phyloP scores from a whole-genome alignment of 345 rosid species.

The Bruguiera sexangula region DNA sequence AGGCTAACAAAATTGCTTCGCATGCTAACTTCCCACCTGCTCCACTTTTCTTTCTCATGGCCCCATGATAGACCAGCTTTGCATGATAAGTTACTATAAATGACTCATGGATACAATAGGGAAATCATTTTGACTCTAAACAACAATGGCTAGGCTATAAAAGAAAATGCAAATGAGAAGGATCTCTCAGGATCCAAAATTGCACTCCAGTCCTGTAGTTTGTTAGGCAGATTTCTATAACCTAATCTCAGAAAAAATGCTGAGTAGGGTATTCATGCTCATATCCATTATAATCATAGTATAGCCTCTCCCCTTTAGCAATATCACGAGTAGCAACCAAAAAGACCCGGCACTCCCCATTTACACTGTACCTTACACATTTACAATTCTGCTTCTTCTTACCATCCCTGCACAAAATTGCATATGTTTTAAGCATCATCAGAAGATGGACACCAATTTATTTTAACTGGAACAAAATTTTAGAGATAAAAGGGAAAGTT shows the following conservation, averaged over 20 bases:
- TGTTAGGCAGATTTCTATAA: slow-evolving; percentile 20
- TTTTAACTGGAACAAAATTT: background rate
- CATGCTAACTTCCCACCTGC: slow-evolving; percentile 18
- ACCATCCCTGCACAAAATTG: slow-evolving; percentile 63
- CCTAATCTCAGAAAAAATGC: slow-evolving; percentile 60
- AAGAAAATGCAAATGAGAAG: slow-evolving; percentile 16
- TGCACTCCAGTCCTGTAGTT: slow-evolving; percentile 27
- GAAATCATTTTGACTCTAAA: slow-evolving; percentile 22
- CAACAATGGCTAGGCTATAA: slow-evolving; percentile 24
- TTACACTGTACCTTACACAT: slow-evolving; percentile 81
- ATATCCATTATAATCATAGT: slow-evolving; percentile 91
- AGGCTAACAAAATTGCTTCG: slow-evolving; percentile 15
- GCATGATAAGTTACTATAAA: slow-evolving; percentile 31
- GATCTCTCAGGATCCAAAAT: slow-evolving; percentile 35
- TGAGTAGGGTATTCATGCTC: slow-evolving; percentile 94
- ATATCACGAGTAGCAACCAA: slow-evolving; percentile 88
- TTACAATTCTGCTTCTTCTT: slow-evolving; percentile 93
- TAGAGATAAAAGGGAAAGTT: background rate
- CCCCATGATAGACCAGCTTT: slow-evolving; percentile 23
- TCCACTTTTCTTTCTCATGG: slow-evolving; percentile 16
- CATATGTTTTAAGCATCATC: slow-evolving; percentile 21
- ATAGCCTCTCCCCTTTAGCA: slow-evolving; percentile 79
- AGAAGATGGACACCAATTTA: slow-evolving; percentile 7
- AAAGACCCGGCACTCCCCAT: slow-evolving; percentile 81
- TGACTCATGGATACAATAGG: slow-evolving; percentile 20